Evolutionary conservation across 1,284 basidiomycete genomes (phyloP), one percentile per base, ranked within the genome.

Genomic region (Athelia sp.): DNA sequence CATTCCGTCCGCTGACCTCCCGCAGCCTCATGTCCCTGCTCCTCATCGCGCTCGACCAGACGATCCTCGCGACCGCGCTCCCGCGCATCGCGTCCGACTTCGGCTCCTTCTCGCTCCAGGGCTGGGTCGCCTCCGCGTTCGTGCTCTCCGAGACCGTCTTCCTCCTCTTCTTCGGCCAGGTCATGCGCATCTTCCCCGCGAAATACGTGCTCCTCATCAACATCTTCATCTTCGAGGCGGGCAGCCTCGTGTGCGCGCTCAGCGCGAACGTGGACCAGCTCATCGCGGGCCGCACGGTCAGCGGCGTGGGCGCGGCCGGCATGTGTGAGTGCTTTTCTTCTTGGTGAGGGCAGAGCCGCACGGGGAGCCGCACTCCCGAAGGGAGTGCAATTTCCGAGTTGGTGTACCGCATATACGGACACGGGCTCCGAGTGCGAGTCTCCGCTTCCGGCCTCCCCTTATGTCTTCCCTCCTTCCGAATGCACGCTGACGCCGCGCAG

Each of bases 201-300:
- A 74, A 75, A 58, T 72, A 63, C 57, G 61, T 73, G 23, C 70
- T 73, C 50, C 59, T 76, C 22, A 58, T 55, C 17, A 63, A 73
- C 34, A 68, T 79, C 46, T 56, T 67, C 24, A 55, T 69, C 32
- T 73, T 73, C 49, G 70, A 72, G 47, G 34, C 68, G 32, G 76
- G 77, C 9, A 70, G 67, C 8, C 62, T 77, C 23, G 58, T 80
- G 21, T 79, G 76, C 51, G 78, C 67, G 14, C 67, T 75, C 14
- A 64, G 76, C 0, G 67, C 58, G 13, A 58, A 54, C 43, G 60
- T 66, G 19, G 55, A 62, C 32, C 52, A 70, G 35, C 58, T 79
- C 36, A 79, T 81, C 53, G 66, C 75, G 35, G 74, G 73, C 0
- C 64, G 78, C 31, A 74, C 75, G 0, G 60, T 78, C 29, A 54